A percentile compares a stretch with the other conserved stretches of the same genome.
These are phyloP conservation scores for Pyracantha coccinea DNA, from an alignment of 331 rosid genomes.

Conservation along the genomic window DNA sequence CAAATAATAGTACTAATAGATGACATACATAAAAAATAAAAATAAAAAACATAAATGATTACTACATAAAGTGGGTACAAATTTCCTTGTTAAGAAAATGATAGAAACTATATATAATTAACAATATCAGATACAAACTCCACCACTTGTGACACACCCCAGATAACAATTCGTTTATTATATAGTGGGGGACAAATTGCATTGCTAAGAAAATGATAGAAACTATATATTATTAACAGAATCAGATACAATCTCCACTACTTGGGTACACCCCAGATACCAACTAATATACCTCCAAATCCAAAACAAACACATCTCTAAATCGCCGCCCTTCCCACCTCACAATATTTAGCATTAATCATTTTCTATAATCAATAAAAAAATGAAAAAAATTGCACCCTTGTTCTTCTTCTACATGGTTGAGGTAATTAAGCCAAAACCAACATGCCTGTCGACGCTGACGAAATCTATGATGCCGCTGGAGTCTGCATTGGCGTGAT, in stretches of 20 bases:
- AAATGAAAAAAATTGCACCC: not conserved
- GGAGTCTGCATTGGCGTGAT: not conserved
- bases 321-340: not conserved
- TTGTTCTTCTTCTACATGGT: not conserved
- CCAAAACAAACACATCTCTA: not conserved
- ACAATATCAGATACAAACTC: no score
- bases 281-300: not conserved
- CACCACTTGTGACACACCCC: no score
- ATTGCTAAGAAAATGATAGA: no score
- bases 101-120: not conserved
- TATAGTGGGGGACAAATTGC: no score
- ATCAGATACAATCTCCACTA: constrained; percentile 1
- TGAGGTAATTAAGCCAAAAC: not conserved
- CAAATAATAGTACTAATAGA: no score
- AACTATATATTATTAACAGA: no score
- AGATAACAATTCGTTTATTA: no score
- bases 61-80: not conserved
- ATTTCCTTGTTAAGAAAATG: not conserved
- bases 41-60: not conserved
- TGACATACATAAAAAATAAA: no score
- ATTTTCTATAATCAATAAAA: not conserved
- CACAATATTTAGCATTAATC: not conserved
- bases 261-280: not conserved
- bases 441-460: not conserved
- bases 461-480: constrained; percentile 1